A percentile compares a stretch with the other conserved stretches of the same genome.
phyloP scores from a whole-genome alignment of 345 rosid genomes.

The Brassica rapa region DNA sequence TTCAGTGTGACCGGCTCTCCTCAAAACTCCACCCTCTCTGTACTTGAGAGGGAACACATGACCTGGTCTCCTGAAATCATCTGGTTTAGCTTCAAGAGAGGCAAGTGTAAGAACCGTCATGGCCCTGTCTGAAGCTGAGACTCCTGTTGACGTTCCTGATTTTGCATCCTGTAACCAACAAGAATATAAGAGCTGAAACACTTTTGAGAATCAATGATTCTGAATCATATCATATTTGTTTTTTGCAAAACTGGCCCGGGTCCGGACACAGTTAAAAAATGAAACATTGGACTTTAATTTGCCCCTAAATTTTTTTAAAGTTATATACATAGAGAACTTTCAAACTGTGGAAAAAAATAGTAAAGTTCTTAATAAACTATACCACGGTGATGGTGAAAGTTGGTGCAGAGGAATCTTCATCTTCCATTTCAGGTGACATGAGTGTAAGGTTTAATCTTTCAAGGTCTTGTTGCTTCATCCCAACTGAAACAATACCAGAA shows the following conservation, averaged over 20 bases:
- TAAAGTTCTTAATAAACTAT: too few species aligned
- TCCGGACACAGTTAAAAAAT: too few species aligned
- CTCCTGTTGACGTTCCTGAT: conserved; percentile 67
- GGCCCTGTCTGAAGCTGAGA: conserved; percentile 75
- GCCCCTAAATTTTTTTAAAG: too few species aligned
- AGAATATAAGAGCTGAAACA: not conserved
- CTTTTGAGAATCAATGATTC: not conserved
- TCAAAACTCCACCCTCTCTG: conserved; percentile 77
- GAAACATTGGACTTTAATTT: too few species aligned
- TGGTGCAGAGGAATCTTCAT: conserved; percentile 79
- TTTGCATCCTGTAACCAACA: conserved; percentile 59
- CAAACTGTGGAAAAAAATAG: too few species aligned
- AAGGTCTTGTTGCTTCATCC: conserved; percentile 79
- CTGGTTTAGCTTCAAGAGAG: conserved; percentile 56
- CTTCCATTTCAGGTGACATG: conserved; percentile 78
- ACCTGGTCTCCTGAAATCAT: conserved; percentile 80
- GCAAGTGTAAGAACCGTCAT: conserved; percentile 74
- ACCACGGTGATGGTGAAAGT: conserved; percentile 74
- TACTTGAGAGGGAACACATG: conserved; percentile 93
- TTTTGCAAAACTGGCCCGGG: too few species aligned
- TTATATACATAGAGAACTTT: too few species aligned
- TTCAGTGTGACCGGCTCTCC: conserved; percentile 90
- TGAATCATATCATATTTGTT: not conserved
- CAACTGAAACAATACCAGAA: conserved; percentile 81
- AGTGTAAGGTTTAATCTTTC: conserved; percentile 73